These are phyloP conservation scores for Hortaea werneckii DNA, from an alignment of 2,329 filamentous ascomycete genomes.

Conservation along the genomic window DNA sequence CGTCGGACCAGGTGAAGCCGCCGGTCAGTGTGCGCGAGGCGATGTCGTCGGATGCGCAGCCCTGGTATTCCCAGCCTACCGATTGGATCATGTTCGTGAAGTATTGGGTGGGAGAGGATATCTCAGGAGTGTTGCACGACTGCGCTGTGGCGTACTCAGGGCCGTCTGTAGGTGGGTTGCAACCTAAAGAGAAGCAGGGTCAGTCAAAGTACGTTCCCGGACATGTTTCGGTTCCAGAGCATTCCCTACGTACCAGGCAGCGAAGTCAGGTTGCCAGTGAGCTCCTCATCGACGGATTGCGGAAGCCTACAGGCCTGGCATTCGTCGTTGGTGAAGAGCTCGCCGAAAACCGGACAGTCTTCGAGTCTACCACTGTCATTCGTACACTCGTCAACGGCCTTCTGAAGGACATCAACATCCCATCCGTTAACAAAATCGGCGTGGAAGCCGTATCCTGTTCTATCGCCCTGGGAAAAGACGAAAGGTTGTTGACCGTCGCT, in stretches of 20 bases:
- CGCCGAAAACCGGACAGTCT: constrained; percentile 48
- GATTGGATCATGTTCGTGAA: constrained; percentile 36
- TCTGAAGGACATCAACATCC: constrained; percentile 54
- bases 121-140: constrained; percentile 29
- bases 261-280: constrained; percentile 31
- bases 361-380: constrained; percentile 51
- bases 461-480: constrained; percentile 58
- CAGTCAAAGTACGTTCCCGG: too few species aligned
- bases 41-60: constrained; percentile 46
- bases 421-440: constrained; percentile 63
- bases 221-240: too few species aligned
- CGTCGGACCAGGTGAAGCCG: constrained; percentile 8
- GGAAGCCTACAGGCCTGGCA: constrained; percentile 41
- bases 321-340: constrained; percentile 19
- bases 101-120: constrained; percentile 38
- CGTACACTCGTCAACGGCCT: constrained; percentile 58
- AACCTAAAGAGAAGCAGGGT: too few species aligned
- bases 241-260: too few species aligned
- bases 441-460: constrained; percentile 60
- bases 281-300: constrained; percentile 33
- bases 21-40: constrained; percentile 28
- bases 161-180: constrained; percentile 43
- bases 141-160: constrained; percentile 20
- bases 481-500: constrained; percentile 49
- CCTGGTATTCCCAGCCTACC: constrained; percentile 47